These are phyloP conservation scores for Tuber microsphaerosporum DNA, from an alignment of 495 filamentous ascomycete genomes.

Conservation along the genomic window DNA sequence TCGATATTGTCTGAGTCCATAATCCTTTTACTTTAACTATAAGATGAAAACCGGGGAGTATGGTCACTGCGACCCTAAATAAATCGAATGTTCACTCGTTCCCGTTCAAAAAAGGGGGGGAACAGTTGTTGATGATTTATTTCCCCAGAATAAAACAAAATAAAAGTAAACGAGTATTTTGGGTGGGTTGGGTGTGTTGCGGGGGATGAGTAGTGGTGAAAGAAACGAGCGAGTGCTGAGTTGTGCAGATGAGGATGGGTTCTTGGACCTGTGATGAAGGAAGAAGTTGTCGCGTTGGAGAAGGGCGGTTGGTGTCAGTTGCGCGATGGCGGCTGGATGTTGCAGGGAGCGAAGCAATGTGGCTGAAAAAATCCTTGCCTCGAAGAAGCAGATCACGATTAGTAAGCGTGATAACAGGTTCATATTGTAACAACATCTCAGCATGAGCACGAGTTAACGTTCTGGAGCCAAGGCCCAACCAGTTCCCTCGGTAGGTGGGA, in stretches of 20 bases:
- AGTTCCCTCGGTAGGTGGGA: not conserved
- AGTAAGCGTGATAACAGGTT: not conserved
- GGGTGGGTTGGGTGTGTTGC: conserved; percentile 1
- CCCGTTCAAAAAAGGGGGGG: conserved; percentile 2
- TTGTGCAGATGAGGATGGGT: conserved; percentile 6
- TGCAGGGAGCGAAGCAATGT: not conserved
- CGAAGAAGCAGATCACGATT: not conserved
- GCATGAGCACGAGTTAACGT: not conserved
- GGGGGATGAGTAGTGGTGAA: not conserved
- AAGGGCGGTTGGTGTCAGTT: conserved; percentile 3
- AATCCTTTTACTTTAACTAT: conserved; percentile 5
- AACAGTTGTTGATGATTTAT: conserved; percentile 6
- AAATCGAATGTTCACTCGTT: conserved; percentile 4
- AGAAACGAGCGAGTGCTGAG: conserved; percentile 26
- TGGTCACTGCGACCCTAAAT: conserved; percentile 9
- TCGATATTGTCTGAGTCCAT: conserved; percentile 36
- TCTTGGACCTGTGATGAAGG: not conserved
- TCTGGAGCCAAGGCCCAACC: not conserved
- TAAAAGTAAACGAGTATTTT: not conserved
- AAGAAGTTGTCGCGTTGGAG: not conserved
- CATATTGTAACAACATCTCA: not conserved
- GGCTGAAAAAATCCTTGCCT: not conserved
- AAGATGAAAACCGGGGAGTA: not conserved
- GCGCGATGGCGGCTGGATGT: not conserved
- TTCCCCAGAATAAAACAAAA: not conserved